These are phyloP conservation scores for Diaporthe vexans DNA, from an alignment of 2,329 filamentous ascomycete species.

Conservation along the genomic window DNA sequence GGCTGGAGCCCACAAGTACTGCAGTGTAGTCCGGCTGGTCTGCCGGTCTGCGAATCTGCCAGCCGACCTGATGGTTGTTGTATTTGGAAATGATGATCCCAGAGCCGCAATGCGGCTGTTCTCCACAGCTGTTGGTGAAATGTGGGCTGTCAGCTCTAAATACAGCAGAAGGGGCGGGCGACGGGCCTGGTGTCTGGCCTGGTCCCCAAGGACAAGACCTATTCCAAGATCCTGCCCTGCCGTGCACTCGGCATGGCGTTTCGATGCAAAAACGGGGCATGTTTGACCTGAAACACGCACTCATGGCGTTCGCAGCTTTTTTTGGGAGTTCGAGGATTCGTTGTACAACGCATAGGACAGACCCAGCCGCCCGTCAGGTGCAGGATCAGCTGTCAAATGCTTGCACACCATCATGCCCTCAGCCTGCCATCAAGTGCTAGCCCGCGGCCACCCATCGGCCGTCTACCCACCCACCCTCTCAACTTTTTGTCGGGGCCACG, in stretches of 20 bases:
- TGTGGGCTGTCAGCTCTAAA: conserved; percentile 40
- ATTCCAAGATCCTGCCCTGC: conserved; percentile 13
- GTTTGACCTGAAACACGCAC: conserved; percentile 18
- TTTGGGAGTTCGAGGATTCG: conserved; percentile 20
- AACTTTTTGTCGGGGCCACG: conserved; percentile 2
- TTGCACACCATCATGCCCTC: conserved; percentile 4
- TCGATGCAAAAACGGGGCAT: conserved; percentile 28
- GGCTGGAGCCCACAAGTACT: neutral
- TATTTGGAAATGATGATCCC: neutral
- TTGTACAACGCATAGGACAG: conserved; percentile 11
- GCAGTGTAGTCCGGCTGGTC: neutral
- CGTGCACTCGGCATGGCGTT: conserved; percentile 3
- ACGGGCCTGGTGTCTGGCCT: conserved; percentile 3
- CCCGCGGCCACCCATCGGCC: conserved; percentile 2
- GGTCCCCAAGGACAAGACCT: conserved; percentile 14
- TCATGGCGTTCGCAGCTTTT: neutral
- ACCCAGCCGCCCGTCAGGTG: neutral
- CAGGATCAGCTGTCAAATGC: conserved; percentile 34
- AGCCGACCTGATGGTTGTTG: neutral
- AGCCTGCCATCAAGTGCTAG: conserved; percentile 14
- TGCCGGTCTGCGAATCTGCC: neutral
- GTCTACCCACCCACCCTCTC: neutral
- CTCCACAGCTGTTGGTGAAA: conserved; percentile 6
- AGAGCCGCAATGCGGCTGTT: conserved; percentile 4
- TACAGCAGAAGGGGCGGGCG: conserved; percentile 24